Evolutionary conservation across 345 rosid species (phyloP), one percentile per base, ranked within the genome.

Genomic region (Ricinus communis): DNA sequence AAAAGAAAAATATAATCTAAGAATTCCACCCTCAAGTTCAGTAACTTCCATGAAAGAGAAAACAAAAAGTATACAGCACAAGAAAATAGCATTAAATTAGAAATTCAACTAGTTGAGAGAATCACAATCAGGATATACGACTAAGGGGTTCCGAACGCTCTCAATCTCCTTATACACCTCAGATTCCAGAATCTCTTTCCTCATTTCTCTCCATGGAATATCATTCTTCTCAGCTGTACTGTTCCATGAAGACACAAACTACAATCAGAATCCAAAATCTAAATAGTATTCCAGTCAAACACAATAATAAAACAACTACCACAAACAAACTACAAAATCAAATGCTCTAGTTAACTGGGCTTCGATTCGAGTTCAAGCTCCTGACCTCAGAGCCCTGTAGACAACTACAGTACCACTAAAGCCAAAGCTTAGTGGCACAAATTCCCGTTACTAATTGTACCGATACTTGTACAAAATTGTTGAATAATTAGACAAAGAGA

Each of bases 171-270:
- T 73, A 46, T 81, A 80, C n/a, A 88, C 93, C 62, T 88, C 90
- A 3, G 90, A 88, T 51, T 88, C 82, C 72, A 88, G 79, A 77
- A 88, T 80, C 75, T 81, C 83, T 68, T 19, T 80, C 6, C 83
- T 71, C 87, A 84, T 82, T 70, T 84, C 80, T 57, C 88, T 65
- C 93, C 93, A 88, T 0, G 87, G 88, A 76, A 88, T 81, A 53
- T 79, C 70, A 38, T 74, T 86, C 75, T 83, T 88, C 85, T 84
- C 93, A 9, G 93, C 90, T 36, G 93, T 88, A 60, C 88, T 84
- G 85, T 65, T 70, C 47, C 76, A 81, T 52, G 24, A 75, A 64
- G 46, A 63, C 46, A 24, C 65, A 63, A 31, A 50, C 31, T 43
- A 31, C 55, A 66, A 22, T 22, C 60, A 71, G 27, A 25, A 54